These are phyloP conservation scores for Ceratocystis lukuohia DNA, from an alignment of 2,329 filamentous ascomycete species.

Conservation along the genomic window DNA sequence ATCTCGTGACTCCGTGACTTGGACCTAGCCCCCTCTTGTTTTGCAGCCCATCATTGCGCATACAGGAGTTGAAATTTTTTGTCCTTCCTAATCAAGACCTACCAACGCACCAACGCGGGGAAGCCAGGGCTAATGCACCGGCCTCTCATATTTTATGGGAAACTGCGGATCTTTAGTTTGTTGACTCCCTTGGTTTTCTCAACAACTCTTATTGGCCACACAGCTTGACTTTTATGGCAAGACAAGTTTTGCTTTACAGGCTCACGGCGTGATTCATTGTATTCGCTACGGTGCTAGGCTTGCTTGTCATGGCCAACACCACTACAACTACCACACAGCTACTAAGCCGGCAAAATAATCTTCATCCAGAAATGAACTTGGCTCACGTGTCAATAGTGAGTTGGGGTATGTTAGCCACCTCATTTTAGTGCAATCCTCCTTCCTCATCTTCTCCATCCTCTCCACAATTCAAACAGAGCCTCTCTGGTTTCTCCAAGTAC, in stretches of 20 bases:
- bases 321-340: neutral
- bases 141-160: too few species aligned
- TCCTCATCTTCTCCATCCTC: neutral
- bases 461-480: conserved; percentile 5
- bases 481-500: neutral
- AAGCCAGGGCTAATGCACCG: conserved; percentile 4
- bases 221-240: too few species aligned
- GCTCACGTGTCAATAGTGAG: conserved; percentile 4
- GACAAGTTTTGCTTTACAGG: too few species aligned
- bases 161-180: too few species aligned
- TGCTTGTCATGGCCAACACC: too few species aligned
- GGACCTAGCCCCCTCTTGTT: neutral
- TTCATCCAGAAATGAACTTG: neutral
- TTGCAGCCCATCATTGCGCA: too few species aligned
- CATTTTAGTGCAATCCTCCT: conserved; percentile 4
- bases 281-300: too few species aligned
- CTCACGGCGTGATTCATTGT: too few species aligned
- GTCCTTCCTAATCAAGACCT: too few species aligned
- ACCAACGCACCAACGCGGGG: conserved; percentile 11
- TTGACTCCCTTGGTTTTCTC: too few species aligned
- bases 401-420: conserved; percentile 7
- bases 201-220: too few species aligned
- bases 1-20: neutral
- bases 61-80: too few species aligned
- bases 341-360: neutral